Evolutionary conservation across 495 filamentous ascomycete species (phyloP).

Genomic region (Penicillium desertorum): DNA sequence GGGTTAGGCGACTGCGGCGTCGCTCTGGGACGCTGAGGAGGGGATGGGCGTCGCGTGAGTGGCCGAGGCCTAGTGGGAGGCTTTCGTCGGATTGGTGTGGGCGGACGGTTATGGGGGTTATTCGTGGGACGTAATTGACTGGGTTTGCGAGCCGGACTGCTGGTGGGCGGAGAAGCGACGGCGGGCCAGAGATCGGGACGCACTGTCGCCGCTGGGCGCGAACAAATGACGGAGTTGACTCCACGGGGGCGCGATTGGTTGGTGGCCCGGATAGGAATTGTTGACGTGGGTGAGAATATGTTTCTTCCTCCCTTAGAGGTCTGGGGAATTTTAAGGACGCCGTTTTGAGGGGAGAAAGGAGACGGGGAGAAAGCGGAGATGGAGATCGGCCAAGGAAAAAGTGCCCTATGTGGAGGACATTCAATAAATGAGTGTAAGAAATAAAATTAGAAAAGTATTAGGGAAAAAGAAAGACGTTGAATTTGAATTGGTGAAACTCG

Average conservation of each 20-base stretch:
- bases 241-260: conserved; percentile 24
- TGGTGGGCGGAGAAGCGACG: conserved; percentile 37
- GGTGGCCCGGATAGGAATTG: conserved; percentile 14
- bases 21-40: conserved; percentile 69
- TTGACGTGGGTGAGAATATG: conserved; percentile 23
- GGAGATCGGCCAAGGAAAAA: conserved; percentile 21
- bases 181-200: conserved; percentile 28
- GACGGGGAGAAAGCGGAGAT: conserved; percentile 14
- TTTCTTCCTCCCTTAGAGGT: conserved; percentile 35
- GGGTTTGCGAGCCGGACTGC: conserved; percentile 48
- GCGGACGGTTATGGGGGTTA: conserved; percentile 40
- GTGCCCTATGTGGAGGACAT: conserved; percentile 7
- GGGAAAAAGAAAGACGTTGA: conserved; percentile 2
- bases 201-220: conserved; percentile 31
- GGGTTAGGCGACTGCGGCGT: conserved; percentile 54
- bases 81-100: conserved; percentile 41
- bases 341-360: conserved; percentile 33
- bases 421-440: conserved; percentile 8
- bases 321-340: conserved; percentile 32
- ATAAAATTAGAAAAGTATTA: not conserved
- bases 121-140: conserved; percentile 51
- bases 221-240: conserved; percentile 29
- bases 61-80: conserved; percentile 30
- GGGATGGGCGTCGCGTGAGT: conserved; percentile 59
- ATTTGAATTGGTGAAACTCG: conserved; percentile 1